Conservation (phyloP, 768 basidiomycete genomes). For the Agaricus bisporus region DNA sequence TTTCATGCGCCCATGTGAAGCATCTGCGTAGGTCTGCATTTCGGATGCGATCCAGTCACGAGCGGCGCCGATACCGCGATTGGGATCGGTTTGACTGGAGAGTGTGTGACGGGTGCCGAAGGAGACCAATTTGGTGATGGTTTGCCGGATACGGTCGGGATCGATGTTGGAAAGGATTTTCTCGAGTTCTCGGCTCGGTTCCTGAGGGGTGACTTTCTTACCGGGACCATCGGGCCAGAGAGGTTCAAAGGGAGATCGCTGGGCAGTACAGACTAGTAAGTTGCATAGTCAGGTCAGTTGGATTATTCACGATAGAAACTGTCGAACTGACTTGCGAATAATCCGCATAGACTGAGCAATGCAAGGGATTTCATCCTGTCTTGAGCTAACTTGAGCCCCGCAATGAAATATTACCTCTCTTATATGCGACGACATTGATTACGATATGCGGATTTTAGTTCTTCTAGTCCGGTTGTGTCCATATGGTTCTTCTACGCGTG, state of each 20-base stretch:
- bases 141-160: conserved; percentile 36
- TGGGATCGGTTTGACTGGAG: conserved; percentile 46
- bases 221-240: conserved; percentile 48
- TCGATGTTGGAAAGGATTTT: conserved; percentile 42
- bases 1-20: conserved; percentile 35
- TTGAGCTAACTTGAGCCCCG: background rate
- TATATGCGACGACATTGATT: background rate
- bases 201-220: conserved; percentile 31
- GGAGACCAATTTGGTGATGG: conserved; percentile 45
- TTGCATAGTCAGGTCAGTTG: background rate
- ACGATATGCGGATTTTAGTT: background rate
- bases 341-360: background rate
- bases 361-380: background rate
- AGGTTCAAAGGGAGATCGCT: background rate
- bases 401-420: background rate
- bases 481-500: background rate
- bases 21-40: conserved; percentile 31
- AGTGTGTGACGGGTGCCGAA: conserved; percentile 51
- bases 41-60: conserved; percentile 49
- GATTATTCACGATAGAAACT: background rate
- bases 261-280: background rate
- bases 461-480: background rate
- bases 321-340: background rate
- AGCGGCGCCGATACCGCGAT: conserved; percentile 48
- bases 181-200: conserved; percentile 36